Percentiles rank a stretch among this genome's conserved stretches.
Evolutionary conservation across 202 grass and related monocot species (phyloP).

Genomic region (Panicum virgatum): DNA sequence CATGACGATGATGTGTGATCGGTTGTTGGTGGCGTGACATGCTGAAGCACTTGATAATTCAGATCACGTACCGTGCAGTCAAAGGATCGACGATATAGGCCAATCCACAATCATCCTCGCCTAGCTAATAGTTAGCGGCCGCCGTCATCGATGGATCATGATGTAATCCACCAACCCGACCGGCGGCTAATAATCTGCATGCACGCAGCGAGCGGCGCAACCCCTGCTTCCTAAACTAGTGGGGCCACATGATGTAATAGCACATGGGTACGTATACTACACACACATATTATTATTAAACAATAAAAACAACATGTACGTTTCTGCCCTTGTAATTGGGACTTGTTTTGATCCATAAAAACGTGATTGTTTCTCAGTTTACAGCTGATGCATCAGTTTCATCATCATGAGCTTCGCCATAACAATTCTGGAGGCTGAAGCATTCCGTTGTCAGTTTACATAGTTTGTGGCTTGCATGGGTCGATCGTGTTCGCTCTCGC

Average conservation of each 20-base stretch:
- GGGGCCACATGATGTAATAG: background rate
- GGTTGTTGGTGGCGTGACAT: background rate
- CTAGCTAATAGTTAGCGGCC: background rate
- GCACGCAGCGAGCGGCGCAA: background rate
- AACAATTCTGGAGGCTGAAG: no score
- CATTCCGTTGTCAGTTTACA: no score
- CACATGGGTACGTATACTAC: no score
- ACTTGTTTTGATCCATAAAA: no score
- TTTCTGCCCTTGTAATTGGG: no score
- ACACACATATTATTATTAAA: background rate
- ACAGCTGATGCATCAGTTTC: no score
- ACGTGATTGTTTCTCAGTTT: no score
- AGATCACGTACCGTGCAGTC: conserved; percentile 56
- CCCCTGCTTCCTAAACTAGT: background rate
- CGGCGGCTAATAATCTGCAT: background rate
- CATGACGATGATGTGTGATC: background rate
- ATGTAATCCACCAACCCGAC: conserved; percentile 37
- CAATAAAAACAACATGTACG: no score
- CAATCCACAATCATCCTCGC: conserved; percentile 9
- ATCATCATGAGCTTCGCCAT: no score
- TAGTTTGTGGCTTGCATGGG: no score
- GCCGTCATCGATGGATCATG: conserved; percentile 24
- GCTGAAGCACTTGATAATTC: background rate
- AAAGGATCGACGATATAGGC: conserved; percentile 41
- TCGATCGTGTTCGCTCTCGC: background rate